Base-by-base conservation (phyloP, 2,329 filamentous ascomycete genomes). In the Bipolaris gigantea region DNA sequence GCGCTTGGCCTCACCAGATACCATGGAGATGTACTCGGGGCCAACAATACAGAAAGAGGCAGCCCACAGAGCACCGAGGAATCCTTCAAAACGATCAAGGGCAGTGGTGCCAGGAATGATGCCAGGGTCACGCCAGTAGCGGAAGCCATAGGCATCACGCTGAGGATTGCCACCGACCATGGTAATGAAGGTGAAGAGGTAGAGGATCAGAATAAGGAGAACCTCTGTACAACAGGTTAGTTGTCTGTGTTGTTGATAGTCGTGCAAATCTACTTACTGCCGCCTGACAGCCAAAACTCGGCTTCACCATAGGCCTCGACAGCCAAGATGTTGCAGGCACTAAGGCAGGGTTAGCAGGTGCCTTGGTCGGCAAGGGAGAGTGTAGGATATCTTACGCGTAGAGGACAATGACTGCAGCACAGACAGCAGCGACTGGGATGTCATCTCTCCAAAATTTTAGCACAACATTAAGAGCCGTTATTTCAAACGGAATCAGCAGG, bases 401-500 rank as follows among this genome's bases (percentile, higher is more conserved):
- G 34, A 76, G 64, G 5, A 76, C 69, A 32, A 79, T 76, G 52
- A 73, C 73, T 27, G 68, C 75, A 23, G 74, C 69, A 50, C 73
- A 73, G 18, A 79, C 73, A 48, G 75, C 72, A 43, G 72, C 58
- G 65, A 78, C 60, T 46, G 73, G 71, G 18, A 78, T 79, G 43
- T 79, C 72, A 57, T 80, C 73, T 61, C 75, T 85, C 74, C 74
- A 76, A 50, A 68, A 76, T 23, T 59, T 62, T 38, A 76, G 53
- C 19, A 76, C 69, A 30, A 75, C 61, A 50, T 75, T 75, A 50
- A 75, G 65, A n/a, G 74, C 74, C 1, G 79, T 77, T 49, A 83
- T 81, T 55, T 83, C 80, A 53, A 80, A 81, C 0, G 80, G 80
- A 4, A 82, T 80, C 1, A 81, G 70, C 9, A 82, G 52, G 2